A percentile compares a stretch with the other conserved stretches of the same genome.
Evolutionary conservation across 1,284 basidiomycete species (phyloP).

Genomic region (Pascua sp.): DNA sequence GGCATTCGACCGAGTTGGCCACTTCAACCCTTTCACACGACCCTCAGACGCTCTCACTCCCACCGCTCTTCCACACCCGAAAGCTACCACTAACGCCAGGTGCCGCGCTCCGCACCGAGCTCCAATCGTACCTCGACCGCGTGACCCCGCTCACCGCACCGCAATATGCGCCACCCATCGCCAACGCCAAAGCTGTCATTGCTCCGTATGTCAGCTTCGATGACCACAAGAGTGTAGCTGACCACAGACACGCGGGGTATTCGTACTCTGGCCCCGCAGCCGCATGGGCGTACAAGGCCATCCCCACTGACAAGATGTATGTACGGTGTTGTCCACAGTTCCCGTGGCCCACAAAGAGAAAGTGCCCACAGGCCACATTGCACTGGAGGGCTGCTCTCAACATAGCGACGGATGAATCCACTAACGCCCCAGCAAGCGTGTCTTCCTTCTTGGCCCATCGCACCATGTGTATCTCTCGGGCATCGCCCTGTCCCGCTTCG

Average conservation of each 20-base stretch:
- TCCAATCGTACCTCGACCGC: conserved; percentile 62
- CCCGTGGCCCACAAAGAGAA: not conserved
- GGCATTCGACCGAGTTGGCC: not conserved
- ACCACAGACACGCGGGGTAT: conserved; percentile 85
- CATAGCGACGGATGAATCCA: no score
- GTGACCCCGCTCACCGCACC: conserved; percentile 57
- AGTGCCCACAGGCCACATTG: not conserved
- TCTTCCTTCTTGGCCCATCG: conserved; percentile 93
- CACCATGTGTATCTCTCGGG: conserved; percentile 86
- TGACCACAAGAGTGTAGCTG: not conserved
- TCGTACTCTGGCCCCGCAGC: conserved; percentile 89
- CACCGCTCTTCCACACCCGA: conserved; percentile 62
- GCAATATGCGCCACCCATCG: conserved; percentile 62
- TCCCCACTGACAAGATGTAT: conserved; percentile 76
- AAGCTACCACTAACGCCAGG: conserved; percentile 63
- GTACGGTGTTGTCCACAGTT: conserved; percentile 29
- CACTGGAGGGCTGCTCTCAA: no score
- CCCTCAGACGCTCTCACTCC: conserved; percentile 51
- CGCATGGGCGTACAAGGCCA: conserved; percentile 90
- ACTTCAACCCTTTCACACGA: not conserved
- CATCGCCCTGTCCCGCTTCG: conserved; percentile 77
- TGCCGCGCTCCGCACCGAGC: conserved; percentile 59
- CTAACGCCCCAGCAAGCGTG: conserved; percentile 62
- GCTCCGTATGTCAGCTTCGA: conserved; percentile 67
- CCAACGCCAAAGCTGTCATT: conserved; percentile 83